Base-by-base conservation (phyloP, 2,329 filamentous ascomycete genomes). In the Fusarium setosum region DNA sequence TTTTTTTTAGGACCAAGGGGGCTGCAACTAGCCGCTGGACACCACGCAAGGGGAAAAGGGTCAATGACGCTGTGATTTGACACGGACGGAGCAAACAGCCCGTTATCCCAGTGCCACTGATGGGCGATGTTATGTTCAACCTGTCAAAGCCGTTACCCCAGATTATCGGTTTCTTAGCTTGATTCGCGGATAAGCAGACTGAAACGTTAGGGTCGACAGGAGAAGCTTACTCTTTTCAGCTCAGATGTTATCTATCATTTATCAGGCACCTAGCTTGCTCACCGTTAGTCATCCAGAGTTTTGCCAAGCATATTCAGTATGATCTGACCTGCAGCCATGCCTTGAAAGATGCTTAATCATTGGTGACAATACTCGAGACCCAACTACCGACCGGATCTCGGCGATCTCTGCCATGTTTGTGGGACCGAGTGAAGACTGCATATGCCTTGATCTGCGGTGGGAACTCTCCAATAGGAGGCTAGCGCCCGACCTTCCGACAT, bases 321-420 rank as follows among this genome's bases (percentile, higher is more conserved):
- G n/a, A n/a, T n/a, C n/a, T n/a, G n/a, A n/a, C n/a, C n/a, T n/a
- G n/a, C n/a, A n/a, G n/a, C n/a, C n/a, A n/a, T n/a, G n/a, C n/a
- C n/a, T n/a, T n/a, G n/a, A n/a, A n/a, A n/a, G n/a, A n/a, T n/a
- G n/a, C n/a, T n/a, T n/a, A n/a, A n/a, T n/a, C n/a, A n/a, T n/a
- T n/a, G n/a, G n/a, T n/a, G n/a, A n/a, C n/a, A n/a, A n/a, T n/a
- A n/a, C n/a, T n/a, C n/a, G n/a, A n/a, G n/a, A n/a, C n/a, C 35
- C 29, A 48, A 48, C 45, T 24, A 49, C 47, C 44, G 20, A n/a
- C 34, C 23, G 13, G 58, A 56, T 53, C 34, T 17, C 58, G 41
- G 18, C 17, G 21, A 13, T 6, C 37, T 24, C 41, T 21, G 20
- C 40, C 29, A 12, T 24, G 23, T 24, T 32, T 44, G 56, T 34